A percentile compares a stretch with the other conserved stretches of the same genome.
These are phyloP conservation scores for Heterobasidion parviporum DNA, from an alignment of 1,284 basidiomycete species.

Conservation along the genomic window DNA sequence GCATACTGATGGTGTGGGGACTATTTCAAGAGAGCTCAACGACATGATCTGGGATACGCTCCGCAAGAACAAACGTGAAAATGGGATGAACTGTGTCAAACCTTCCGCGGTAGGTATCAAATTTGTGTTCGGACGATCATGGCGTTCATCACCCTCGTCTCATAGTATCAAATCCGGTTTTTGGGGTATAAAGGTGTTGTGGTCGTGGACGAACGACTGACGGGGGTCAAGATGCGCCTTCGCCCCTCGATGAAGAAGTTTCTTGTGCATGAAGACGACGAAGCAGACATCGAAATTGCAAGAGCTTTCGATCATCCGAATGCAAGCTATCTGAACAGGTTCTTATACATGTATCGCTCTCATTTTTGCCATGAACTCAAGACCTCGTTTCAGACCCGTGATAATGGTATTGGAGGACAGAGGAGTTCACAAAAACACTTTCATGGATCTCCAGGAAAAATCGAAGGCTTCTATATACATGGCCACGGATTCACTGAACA, in stretches of 20 bases:
- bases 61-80: slow-evolving; percentile 26
- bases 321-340: slow-evolving; percentile 55
- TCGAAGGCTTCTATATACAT: slow-evolving; percentile 41
- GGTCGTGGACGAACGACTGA: slow-evolving; percentile 47
- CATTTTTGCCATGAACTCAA: neutral
- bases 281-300: slow-evolving; percentile 59
- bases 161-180: slow-evolving; percentile 64
- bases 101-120: slow-evolving; percentile 44
- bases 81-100: slow-evolving; percentile 21
- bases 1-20: slow-evolving; percentile 72
- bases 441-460: slow-evolving; percentile 43
- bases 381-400: slow-evolving; percentile 7
- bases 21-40: slow-evolving; percentile 52
- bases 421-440: slow-evolving; percentile 39
- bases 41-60: slow-evolving; percentile 45
- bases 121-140: no score
- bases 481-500: slow-evolving; percentile 38
- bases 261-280: slow-evolving; percentile 31
- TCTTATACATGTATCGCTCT: slow-evolving; percentile 1
- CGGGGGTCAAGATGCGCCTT: slow-evolving; percentile 49
- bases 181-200: slow-evolving; percentile 73
- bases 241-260: slow-evolving; percentile 78
- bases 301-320: slow-evolving; percentile 46
- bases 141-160: neutral
- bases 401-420: slow-evolving; percentile 24